phyloP scores from a whole-genome alignment of 305 asterid species.

The Lippia alba region DNA sequence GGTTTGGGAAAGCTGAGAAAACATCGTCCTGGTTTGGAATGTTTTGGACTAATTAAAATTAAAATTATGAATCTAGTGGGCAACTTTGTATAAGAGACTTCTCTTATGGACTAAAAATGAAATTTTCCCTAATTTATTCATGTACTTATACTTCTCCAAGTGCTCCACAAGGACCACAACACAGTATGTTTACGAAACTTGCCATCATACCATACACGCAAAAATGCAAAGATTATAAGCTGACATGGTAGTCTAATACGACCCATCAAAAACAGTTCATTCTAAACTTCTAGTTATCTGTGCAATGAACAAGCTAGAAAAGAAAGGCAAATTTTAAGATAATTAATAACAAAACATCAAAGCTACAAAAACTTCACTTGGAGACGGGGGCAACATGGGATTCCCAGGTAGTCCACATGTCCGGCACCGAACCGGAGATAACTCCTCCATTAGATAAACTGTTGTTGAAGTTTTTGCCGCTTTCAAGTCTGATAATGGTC shows the following conservation, averaged over 20 bases:
- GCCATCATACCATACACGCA: neutral
- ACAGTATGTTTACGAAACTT: too few species aligned
- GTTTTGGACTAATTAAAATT: too few species aligned
- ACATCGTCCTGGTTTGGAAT: too few species aligned
- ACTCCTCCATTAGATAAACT: constrained; percentile 44
- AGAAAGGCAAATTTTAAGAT: neutral
- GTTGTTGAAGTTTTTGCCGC: constrained; percentile 39
- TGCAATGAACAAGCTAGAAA: constrained; percentile 15
- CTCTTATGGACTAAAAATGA: too few species aligned
- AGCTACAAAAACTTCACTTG: too few species aligned
- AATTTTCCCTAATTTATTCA: too few species aligned
- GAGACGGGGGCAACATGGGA: constrained; percentile 46
- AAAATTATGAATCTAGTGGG: too few species aligned
- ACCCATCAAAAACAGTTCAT: neutral
- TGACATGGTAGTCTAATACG: neutral
- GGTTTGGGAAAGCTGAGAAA: too few species aligned
- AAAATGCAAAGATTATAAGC: neutral
- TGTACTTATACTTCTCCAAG: too few species aligned
- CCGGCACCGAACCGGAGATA: constrained; percentile 41
- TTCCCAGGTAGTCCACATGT: constrained; percentile 61
- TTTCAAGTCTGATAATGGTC: constrained; percentile 39
- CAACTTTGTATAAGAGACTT: too few species aligned
- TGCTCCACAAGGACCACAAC: too few species aligned
- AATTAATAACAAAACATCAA: too few species aligned
- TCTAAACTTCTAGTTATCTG: neutral